Conservation (phyloP, 495 filamentous ascomycete genomes). For the Podospora fimiseda region DNA sequence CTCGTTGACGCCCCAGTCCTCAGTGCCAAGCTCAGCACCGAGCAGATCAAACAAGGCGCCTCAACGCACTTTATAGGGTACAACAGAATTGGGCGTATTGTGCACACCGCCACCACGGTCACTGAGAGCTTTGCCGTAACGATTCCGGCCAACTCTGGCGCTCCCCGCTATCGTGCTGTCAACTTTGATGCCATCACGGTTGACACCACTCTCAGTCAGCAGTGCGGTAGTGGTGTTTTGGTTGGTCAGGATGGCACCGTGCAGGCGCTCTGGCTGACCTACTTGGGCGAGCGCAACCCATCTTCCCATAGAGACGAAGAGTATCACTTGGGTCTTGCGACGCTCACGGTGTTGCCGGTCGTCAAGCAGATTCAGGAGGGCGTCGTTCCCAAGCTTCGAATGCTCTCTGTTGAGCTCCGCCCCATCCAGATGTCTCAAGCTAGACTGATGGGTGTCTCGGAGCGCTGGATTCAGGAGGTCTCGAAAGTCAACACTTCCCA, state of each 20-base stretch:
- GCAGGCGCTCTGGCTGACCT: conserved; percentile 92
- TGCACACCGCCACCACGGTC: conserved; percentile 88
- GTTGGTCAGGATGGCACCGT: conserved; percentile 85
- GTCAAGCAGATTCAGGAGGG: conserved; percentile 77
- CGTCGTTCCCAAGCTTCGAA: conserved; percentile 69
- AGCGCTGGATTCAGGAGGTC: conserved; percentile 90
- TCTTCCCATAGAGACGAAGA: conserved; percentile 84
- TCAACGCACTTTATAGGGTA: conserved; percentile 94
- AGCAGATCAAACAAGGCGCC: conserved; percentile 79
- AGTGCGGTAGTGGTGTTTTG: conserved; percentile 93
- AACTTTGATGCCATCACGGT: conserved; percentile 98
- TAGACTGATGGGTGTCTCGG: conserved; percentile 94
- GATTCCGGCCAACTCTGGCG: conserved; percentile 84
- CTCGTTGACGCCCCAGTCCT: conserved; percentile 90
- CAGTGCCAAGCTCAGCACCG: conserved; percentile 72
- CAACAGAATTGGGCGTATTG: conserved; percentile 90
- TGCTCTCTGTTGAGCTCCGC: conserved; percentile 89
- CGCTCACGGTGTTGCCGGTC: conserved; percentile 79
- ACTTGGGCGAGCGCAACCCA: conserved; percentile 79
- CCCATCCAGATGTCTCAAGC: conserved; percentile 95
- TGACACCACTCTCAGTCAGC: conserved; percentile 80
- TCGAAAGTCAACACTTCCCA: conserved; percentile 77
- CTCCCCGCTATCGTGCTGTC: conserved; percentile 90
- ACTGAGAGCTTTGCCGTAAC: conserved; percentile 97
- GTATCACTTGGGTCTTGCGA: conserved; percentile 91